These are phyloP conservation scores for Climacium dendroides DNA, from an alignment of 225 moss, liverwort and hornwort genomes.

Conservation along the genomic window DNA sequence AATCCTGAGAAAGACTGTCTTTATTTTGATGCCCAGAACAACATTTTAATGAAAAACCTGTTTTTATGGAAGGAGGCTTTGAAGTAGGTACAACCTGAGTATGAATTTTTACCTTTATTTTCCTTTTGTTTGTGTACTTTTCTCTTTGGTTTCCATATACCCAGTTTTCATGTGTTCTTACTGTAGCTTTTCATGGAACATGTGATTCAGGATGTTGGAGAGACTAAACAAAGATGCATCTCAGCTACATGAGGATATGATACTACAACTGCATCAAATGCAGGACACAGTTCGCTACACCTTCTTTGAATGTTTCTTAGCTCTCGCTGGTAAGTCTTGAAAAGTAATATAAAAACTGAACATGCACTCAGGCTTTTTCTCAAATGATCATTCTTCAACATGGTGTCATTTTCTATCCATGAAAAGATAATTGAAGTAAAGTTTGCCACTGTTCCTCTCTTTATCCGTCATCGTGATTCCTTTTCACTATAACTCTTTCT, in stretches of 20 bases:
- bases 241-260: conserved; percentile 71
- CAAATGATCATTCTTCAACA: background rate
- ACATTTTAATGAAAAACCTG: no score
- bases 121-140: background rate
- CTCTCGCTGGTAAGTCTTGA: conserved; percentile 54
- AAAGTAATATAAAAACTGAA: background rate
- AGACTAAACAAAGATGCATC: conserved; percentile 43
- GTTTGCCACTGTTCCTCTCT: background rate
- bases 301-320: conserved; percentile 87
- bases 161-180: background rate
- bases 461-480: background rate
- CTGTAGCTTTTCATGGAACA: background rate
- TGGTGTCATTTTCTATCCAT: background rate
- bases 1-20: background rate
- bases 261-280: conserved; percentile 67
- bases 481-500: background rate
- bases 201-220: conserved; percentile 66
- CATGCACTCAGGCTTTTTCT: background rate
- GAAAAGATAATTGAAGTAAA: background rate
- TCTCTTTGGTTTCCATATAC: background rate
- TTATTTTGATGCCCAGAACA: background rate
- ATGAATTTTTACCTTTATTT: background rate
- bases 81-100: background rate
- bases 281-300: conserved; percentile 76
- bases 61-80: background rate